Conservation (phyloP, 495 filamentous ascomycete genomes). For the Rhizodiscina lignyota region DNA sequence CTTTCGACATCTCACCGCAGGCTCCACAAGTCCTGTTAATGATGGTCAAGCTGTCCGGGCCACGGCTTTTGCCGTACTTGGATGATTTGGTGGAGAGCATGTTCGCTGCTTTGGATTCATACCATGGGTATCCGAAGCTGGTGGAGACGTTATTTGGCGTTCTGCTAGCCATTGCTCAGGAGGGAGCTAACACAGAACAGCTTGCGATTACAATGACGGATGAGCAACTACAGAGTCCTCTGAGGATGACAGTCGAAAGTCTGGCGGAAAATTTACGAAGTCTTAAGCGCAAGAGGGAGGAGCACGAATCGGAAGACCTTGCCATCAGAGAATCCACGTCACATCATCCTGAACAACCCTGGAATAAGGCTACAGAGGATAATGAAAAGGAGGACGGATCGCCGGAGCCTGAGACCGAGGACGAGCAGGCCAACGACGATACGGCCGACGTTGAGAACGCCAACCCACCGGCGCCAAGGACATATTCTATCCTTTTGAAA, state of each 20-base stretch:
- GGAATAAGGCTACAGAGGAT: not conserved
- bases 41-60: slow-evolving; percentile 82
- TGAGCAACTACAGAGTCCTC: slow-evolving; percentile 4
- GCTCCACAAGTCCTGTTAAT: slow-evolving; percentile 82
- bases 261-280: not conserved
- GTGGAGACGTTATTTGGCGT: slow-evolving; percentile 77
- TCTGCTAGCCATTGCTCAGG: slow-evolving; percentile 62
- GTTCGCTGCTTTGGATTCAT: slow-evolving; percentile 79
- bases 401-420: not conserved
- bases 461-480: slow-evolving; percentile 20
- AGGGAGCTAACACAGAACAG: slow-evolving; percentile 49
- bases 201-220: slow-evolving; percentile 31
- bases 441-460: slow-evolving; percentile 39
- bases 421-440: not conserved
- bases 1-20: slow-evolving; percentile 78
- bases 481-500: slow-evolving; percentile 21
- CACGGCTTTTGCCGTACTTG: slow-evolving; percentile 66
- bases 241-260: not conserved
- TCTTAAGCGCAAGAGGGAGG: not conserved
- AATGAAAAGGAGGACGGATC: not conserved
- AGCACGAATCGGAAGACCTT: too few relatives aligned
- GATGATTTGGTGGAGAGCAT: slow-evolving; percentile 83
- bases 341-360: too few relatives aligned
- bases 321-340: too few relatives aligned
- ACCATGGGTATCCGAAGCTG: slow-evolving; percentile 79